Evolutionary conservation across 805 yeast species (phyloP).

Genomic region (Pichia membranifaciens): DNA sequence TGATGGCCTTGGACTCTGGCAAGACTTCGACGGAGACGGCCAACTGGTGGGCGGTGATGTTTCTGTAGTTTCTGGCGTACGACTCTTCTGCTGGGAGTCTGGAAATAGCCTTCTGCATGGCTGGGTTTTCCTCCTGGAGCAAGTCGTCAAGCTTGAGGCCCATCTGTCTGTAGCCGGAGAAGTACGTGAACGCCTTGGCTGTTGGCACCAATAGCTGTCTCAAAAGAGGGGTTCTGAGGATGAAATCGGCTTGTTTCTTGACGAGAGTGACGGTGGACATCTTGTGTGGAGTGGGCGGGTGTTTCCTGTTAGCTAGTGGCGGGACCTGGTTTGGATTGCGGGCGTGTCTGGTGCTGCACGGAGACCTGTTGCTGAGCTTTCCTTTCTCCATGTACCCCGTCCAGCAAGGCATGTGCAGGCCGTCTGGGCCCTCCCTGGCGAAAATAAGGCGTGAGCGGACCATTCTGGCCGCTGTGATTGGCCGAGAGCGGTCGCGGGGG

Average conservation of each 20-base stretch:
- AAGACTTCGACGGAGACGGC: constrained; percentile 78
- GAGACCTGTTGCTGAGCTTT: too few species aligned
- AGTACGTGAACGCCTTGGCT: constrained; percentile 64
- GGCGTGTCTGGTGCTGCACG: too few species aligned
- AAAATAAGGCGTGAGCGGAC: not conserved
- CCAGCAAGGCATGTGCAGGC: not conserved
- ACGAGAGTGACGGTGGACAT: constrained; percentile 64
- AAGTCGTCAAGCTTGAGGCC: constrained; percentile 91
- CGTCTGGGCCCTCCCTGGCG: not conserved
- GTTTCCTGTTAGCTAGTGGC: too few species aligned
- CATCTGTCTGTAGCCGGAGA: constrained; percentile 90
- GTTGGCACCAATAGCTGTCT: constrained; percentile 73
- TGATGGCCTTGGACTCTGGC: constrained; percentile 72
- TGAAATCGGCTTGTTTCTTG: constrained; percentile 69
- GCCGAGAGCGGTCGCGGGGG: not conserved
- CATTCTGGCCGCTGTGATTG: constrained; percentile 1
- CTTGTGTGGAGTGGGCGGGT: constrained; percentile 13
- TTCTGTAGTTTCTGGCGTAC: constrained; percentile 89
- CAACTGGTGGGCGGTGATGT: constrained; percentile 86
- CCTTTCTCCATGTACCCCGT: too few species aligned
- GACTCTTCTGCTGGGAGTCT: constrained; percentile 82
- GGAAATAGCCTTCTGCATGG: constrained; percentile 76
- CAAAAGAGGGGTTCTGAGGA: constrained; percentile 73
- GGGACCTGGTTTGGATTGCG: too few species aligned
- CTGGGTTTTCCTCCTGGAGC: constrained; percentile 79